Evolutionary conservation across 2,329 filamentous ascomycete species (phyloP), one percentile per base, ranked within the genome.

Genomic region (Calonectria hongkongensis): DNA sequence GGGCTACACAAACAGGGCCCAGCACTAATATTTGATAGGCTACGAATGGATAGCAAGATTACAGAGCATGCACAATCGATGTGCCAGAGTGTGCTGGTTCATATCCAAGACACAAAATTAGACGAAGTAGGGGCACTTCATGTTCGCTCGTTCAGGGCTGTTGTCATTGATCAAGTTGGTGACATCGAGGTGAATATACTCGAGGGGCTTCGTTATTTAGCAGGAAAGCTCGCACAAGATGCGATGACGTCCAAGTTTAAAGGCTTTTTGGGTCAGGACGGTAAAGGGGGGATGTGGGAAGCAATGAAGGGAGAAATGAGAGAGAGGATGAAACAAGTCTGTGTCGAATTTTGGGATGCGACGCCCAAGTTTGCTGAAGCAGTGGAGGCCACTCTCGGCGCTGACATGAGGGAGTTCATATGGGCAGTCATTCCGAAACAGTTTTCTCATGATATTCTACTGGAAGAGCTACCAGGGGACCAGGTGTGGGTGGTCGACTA

Each of bases 371-470:
- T 60, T 15, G 54, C 36, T 10, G 33, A 41, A 36, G 54, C 54
- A 1, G 54, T 60, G 21, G 54, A 27, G 54, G 36, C 54, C 16
- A 41, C 54, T n/a, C 39, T 41, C 4, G 54, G 54, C 9, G 15
- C 54, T 41, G 54, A 10, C 13, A 60, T 60, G 54, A 41, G 33
- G 21, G 54, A 60, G 13, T 60, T 13, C 12, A 21, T 41, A 28
- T 60, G 54, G 54, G 54, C 33, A 18, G 21, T 60, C 33, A 18
- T 60, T 41, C 54, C 54, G 7, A 60, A 60, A 41, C 33, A 41
- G 21, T 41, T 60, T 60, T 41, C 54, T 25, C 54, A 60, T 8
- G 54, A 60, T 27, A 60, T 60, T 41, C 21, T 60, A 18, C n/a
- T 60, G 8, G 21, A 60, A 21, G 54, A 41, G 12, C 25, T 60